These are phyloP conservation scores for Kazachstania viticola DNA, from an alignment of 805 yeast genomes.

Conservation along the genomic window DNA sequence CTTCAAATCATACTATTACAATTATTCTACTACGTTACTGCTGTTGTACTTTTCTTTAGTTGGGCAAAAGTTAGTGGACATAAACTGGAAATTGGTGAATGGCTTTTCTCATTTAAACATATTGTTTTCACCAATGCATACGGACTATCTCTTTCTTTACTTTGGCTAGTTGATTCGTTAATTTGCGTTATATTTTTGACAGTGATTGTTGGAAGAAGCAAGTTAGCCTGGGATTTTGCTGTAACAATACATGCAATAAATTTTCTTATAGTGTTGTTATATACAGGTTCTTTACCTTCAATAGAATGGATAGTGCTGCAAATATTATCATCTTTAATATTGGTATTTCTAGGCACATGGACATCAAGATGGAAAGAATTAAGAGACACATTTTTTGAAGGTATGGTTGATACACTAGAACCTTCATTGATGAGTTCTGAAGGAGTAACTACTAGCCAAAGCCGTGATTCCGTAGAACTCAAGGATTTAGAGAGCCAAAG, in stretches of 20 bases:
- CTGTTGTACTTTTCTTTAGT: constrained; percentile 50
- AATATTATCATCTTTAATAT: constrained; percentile 47
- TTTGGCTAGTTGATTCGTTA: constrained; percentile 80
- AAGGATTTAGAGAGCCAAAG: constrained; percentile 11
- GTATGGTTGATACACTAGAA: constrained; percentile 40
- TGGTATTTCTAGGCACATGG: constrained; percentile 80
- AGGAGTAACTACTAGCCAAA: not conserved
- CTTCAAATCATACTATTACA: constrained; percentile 73
- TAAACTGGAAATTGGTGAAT: constrained; percentile 43
- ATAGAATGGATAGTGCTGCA: constrained; percentile 82
- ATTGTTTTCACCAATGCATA: constrained; percentile 64
- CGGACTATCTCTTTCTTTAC: constrained; percentile 59
- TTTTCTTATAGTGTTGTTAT: constrained; percentile 54
- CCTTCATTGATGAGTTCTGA: not conserved
- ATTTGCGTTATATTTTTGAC: constrained; percentile 78
- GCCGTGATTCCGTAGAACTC: constrained; percentile 5
- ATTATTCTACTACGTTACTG: constrained; percentile 64
- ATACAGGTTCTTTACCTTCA: constrained; percentile 59
- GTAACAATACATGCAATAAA: constrained; percentile 82
- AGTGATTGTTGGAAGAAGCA: constrained; percentile 81
- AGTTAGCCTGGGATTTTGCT: constrained; percentile 93
- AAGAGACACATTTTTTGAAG: constrained; percentile 81
- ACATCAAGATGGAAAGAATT: constrained; percentile 86
- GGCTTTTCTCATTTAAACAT: constrained; percentile 75
- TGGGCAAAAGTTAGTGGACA: constrained; percentile 63